Evolutionary conservation across 2,329 filamentous ascomycete genomes (phyloP).

Genomic region (Fusarium avenaceum): DNA sequence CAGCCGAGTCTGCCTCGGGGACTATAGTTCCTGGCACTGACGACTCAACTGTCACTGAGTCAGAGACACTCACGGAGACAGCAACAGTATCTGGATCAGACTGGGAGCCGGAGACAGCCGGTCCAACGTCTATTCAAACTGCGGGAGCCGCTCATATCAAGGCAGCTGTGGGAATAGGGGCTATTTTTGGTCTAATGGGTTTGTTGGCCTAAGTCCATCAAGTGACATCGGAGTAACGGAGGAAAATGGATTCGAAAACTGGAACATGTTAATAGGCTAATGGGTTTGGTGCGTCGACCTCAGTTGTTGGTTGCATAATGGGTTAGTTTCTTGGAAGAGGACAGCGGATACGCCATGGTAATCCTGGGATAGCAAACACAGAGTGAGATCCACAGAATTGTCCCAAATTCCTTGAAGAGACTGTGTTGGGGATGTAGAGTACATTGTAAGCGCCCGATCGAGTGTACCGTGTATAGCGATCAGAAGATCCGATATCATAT

Average conservation of each 20-base stretch:
- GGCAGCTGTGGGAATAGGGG: constrained; percentile 44
- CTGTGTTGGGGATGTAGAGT: neutral
- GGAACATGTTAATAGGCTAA: constrained; percentile 24
- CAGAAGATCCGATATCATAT: constrained; percentile 13
- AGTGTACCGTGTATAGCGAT: constrained; percentile 2
- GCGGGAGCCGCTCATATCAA: constrained; percentile 42
- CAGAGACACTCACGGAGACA: constrained; percentile 13
- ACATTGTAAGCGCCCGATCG: constrained; percentile 14
- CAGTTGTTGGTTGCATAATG: constrained; percentile 29
- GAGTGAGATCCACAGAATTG: constrained; percentile 22
- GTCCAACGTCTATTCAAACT: constrained; percentile 38
- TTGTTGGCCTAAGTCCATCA: constrained; percentile 40
- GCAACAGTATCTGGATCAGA: constrained; percentile 5
- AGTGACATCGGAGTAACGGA: constrained; percentile 3
- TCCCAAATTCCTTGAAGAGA: neutral
- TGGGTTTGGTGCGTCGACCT: constrained; percentile 18
- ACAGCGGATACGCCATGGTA: constrained; percentile 19
- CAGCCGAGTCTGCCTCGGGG: constrained; percentile 15
- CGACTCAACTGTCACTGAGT: constrained; percentile 6
- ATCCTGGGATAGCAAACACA: constrained; percentile 24
- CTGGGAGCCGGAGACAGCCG: constrained; percentile 22
- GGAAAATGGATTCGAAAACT: constrained; percentile 8
- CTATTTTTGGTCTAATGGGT: constrained; percentile 43
- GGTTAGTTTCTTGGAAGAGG: constrained; percentile 36
- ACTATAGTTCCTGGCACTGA: constrained; percentile 6